Conservation (phyloP, 1,139 yeast genomes). For the Yamadazyma atmosphaerica region DNA sequence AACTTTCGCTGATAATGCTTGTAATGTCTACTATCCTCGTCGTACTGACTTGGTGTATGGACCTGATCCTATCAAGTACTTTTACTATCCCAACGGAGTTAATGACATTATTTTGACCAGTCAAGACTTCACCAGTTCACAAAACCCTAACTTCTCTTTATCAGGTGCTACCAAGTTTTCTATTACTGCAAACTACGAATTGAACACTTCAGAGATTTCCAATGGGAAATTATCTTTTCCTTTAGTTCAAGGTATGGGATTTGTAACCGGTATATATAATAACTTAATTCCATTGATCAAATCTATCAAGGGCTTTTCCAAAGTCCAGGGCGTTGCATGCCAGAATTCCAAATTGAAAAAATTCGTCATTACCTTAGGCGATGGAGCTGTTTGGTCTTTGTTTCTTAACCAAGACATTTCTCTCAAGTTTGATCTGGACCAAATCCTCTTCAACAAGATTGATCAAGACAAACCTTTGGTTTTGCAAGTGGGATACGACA, state of each 20-base stretch:
- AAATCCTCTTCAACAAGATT: slow-evolving; percentile 18
- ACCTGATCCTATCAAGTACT: slow-evolving; percentile 51
- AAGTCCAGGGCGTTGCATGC: slow-evolving; percentile 42
- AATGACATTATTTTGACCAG: slow-evolving; percentile 26
- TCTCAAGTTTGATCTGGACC: slow-evolving; percentile 7
- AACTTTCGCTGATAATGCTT: slow-evolving; percentile 30
- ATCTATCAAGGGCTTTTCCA: slow-evolving; percentile 48
- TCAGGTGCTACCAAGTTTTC: slow-evolving; percentile 22
- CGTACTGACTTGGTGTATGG: slow-evolving; percentile 60
- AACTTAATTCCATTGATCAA: slow-evolving; percentile 50
- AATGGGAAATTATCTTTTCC: slow-evolving; percentile 21
- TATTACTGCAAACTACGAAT: slow-evolving; percentile 19
- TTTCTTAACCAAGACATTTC: slow-evolving; percentile 26
- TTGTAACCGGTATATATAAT: slow-evolving; percentile 57
- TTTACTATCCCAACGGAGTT: slow-evolving; percentile 28
- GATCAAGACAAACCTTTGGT: slow-evolving; percentile 50
- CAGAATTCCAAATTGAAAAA: slow-evolving; percentile 16
- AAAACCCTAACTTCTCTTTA: slow-evolving; percentile 22
- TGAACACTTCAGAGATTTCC: slow-evolving; percentile 3
- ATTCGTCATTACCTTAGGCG: slow-evolving; percentile 12
- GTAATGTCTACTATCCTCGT: slow-evolving; percentile 61
- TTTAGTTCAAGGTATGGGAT: slow-evolving; percentile 65
- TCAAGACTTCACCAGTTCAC: slow-evolving; percentile 17
- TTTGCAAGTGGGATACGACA: slow-evolving; percentile 49
- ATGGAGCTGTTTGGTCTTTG: slow-evolving; percentile 48